Evolutionary conservation across 495 filamentous ascomycete species (phyloP).

Genomic region (Tuber aestivum): DNA sequence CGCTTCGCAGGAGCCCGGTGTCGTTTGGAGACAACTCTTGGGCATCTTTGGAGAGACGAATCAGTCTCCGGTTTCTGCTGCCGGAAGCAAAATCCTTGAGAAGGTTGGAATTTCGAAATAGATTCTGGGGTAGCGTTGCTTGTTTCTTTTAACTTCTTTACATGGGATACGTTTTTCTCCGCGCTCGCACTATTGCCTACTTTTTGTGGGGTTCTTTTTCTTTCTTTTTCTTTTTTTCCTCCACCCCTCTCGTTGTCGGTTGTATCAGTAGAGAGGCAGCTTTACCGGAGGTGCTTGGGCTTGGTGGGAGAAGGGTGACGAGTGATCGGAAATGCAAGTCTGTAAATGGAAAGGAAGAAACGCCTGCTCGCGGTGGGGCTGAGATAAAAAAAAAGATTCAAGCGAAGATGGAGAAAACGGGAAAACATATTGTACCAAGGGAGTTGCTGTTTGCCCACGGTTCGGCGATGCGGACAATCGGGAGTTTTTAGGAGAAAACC

Average conservation of each 20-base stretch:
- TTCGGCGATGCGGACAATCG: not conserved
- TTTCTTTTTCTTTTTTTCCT: constrained; percentile 13
- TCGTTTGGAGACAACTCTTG: constrained; percentile 89
- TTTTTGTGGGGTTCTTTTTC: constrained; percentile 12
- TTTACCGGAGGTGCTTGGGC: constrained; percentile 16
- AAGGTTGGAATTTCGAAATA: constrained; percentile 33
- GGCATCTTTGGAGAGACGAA: constrained; percentile 69
- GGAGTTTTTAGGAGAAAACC: not conserved
- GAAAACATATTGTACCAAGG: not conserved
- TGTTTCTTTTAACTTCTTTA: constrained; percentile 21
- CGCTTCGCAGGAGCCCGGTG: constrained; percentile 89
- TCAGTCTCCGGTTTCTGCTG: not conserved
- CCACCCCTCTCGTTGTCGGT: too few species aligned
- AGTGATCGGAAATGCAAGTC: not conserved
- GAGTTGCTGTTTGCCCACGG: not conserved
- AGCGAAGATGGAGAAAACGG: not conserved
- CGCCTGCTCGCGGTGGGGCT: not conserved
- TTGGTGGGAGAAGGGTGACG: not conserved
- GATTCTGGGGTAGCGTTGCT: constrained; percentile 21
- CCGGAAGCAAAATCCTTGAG: constrained; percentile 28
- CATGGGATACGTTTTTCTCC: constrained; percentile 6
- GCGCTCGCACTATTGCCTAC: constrained; percentile 6
- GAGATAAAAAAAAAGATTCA: not conserved
- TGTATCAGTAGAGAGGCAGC: constrained; percentile 34
- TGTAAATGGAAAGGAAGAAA: constrained; percentile 1